Conservation (phyloP, 2,329 filamentous ascomycete genomes). For the Trichoderma gracile region DNA sequence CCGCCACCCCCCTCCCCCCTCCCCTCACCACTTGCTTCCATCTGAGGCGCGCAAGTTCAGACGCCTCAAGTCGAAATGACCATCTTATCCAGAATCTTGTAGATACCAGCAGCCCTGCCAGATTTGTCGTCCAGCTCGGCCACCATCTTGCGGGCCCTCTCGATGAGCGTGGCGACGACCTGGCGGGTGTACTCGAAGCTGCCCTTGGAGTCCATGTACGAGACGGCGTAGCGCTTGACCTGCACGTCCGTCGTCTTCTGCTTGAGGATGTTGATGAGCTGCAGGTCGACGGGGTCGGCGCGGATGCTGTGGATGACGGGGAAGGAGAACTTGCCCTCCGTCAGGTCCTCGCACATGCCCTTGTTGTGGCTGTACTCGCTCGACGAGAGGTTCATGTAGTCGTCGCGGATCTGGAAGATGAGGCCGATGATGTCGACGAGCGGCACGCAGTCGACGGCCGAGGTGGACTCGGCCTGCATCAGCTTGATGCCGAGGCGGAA, state of each 20-base stretch:
- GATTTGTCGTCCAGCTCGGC: constrained; percentile 63
- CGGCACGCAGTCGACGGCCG: constrained; percentile 69
- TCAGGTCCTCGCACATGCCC: constrained; percentile 91
- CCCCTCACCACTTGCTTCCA: too few relatives aligned
- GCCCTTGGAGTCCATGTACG: constrained; percentile 86
- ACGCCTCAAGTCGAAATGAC: constrained; percentile 33
- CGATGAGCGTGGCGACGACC: constrained; percentile 64
- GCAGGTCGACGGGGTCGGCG: constrained; percentile 68
- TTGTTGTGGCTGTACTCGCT: constrained; percentile 83
- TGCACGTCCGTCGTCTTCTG: constrained; percentile 85
- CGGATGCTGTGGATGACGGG: constrained; percentile 93
- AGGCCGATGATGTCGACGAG: constrained; percentile 84
- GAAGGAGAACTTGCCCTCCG: constrained; percentile 96
- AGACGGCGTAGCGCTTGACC: constrained; percentile 87
- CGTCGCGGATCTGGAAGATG: constrained; percentile 88
- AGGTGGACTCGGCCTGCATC: constrained; percentile 73
- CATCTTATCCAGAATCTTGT: constrained; percentile 70
- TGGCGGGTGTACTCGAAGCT: constrained; percentile 83
- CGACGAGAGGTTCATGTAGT: constrained; percentile 84
- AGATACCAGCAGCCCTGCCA: constrained; percentile 58
- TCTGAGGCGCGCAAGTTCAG: too few relatives aligned
- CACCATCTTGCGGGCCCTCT: constrained; percentile 63
- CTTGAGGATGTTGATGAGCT: constrained; percentile 88
- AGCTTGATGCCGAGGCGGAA: constrained; percentile 84
- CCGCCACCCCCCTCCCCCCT: background rate